Conservation (phyloP, 2,329 filamentous ascomycete genomes). For the Amylocarpus encephaloides region DNA sequence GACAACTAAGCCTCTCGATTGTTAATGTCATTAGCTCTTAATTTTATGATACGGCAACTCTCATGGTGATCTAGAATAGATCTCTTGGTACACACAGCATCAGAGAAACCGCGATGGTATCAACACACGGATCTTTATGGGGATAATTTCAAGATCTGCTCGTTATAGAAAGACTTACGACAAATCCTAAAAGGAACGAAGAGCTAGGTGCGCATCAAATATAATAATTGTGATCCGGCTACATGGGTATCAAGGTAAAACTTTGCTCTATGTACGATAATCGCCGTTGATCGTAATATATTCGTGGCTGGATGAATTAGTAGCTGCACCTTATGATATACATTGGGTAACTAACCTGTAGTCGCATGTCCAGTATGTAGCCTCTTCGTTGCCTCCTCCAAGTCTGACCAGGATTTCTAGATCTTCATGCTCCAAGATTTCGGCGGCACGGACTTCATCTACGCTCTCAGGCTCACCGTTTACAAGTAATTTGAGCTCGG, state of each 20-base stretch:
- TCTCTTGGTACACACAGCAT: too few relatives aligned
- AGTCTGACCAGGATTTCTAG: slow-evolving; percentile 71
- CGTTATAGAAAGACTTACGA: too few relatives aligned
- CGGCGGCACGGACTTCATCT: slow-evolving; percentile 67
- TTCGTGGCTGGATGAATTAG: slow-evolving; percentile 43
- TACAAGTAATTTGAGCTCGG: slow-evolving; percentile 69
- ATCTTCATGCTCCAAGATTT: slow-evolving; percentile 73
- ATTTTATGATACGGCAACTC: too few relatives aligned
- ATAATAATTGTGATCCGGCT: neutral
- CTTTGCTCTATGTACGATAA: slow-evolving; percentile 49
- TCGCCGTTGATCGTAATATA: slow-evolving; percentile 65
- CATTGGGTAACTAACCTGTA: slow-evolving; percentile 59
- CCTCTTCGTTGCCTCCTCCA: slow-evolving; percentile 61
- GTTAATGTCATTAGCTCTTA: too few relatives aligned
- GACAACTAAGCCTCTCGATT: too few relatives aligned
- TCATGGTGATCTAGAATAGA: too few relatives aligned
- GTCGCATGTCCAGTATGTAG: slow-evolving; percentile 79
- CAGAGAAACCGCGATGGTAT: too few relatives aligned
- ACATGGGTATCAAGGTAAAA: neutral
- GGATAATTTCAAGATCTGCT: too few relatives aligned
- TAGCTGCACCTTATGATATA: neutral
- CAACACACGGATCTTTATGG: too few relatives aligned
- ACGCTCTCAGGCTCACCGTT: slow-evolving; percentile 75
- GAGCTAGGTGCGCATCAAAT: too few relatives aligned
- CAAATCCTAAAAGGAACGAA: too few relatives aligned